phyloP scores from a whole-genome alignment of 2,329 filamentous ascomycete species.

The Botrytis tulipae region DNA sequence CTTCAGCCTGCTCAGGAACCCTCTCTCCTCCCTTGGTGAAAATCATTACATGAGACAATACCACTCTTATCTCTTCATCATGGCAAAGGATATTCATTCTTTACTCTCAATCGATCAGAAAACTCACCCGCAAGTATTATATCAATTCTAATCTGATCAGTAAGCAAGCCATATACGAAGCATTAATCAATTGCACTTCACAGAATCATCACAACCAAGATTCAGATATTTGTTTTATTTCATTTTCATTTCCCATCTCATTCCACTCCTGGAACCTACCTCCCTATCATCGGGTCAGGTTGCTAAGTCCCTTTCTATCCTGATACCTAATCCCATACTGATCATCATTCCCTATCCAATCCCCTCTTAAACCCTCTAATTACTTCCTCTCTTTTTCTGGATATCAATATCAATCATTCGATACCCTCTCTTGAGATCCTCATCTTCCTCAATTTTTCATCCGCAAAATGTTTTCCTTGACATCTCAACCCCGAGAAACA shows the following conservation, averaged over 20 bases:
- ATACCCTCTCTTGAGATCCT: neutral
- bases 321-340: neutral
- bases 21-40: neutral
- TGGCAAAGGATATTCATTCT: neutral
- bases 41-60: neutral
- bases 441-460: neutral
- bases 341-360: neutral
- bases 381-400: neutral
- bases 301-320: neutral
- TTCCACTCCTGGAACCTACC: neutral
- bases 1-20: neutral
- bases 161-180: neutral
- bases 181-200: neutral
- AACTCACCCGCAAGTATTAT: neutral
- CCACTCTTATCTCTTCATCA: neutral
- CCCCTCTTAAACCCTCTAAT: neutral
- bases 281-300: neutral
- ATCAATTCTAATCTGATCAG: neutral
- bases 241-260: conserved; percentile 1
- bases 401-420: neutral
- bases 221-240: neutral
- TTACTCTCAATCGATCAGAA: neutral
- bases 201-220: neutral
- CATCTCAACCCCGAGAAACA: neutral
- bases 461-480: neutral